These are phyloP conservation scores for Blastobotrys ciferrii DNA, from an alignment of 1,139 yeast genomes.

Conservation along the genomic window DNA sequence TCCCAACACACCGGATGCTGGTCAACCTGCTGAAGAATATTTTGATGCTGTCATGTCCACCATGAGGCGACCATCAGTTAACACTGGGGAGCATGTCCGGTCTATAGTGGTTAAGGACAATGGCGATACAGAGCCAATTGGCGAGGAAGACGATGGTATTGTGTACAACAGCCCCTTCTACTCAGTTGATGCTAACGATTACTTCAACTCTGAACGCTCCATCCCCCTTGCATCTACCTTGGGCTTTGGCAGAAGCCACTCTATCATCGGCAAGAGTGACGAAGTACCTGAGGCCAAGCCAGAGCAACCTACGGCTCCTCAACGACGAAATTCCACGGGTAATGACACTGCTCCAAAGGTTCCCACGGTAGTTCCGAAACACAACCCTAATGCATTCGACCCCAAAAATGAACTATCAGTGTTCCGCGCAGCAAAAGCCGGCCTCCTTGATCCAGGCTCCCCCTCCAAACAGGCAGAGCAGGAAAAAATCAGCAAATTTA, in stretches of 20 bases:
- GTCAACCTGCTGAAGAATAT: slow-evolving; percentile 24
- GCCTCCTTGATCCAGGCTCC: slow-evolving; percentile 14
- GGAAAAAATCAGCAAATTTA: slow-evolving; percentile 24
- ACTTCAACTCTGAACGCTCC: slow-evolving; percentile 7
- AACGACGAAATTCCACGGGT: slow-evolving; percentile 5
- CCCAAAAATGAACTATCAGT: slow-evolving; percentile 19
- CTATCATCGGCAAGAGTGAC: slow-evolving; percentile 2
- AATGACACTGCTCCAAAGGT: slow-evolving; percentile 2
- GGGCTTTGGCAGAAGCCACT: slow-evolving; percentile 6
- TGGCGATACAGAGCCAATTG: slow-evolving; percentile 12
- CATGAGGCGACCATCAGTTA: slow-evolving; percentile 28
- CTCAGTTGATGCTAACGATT: slow-evolving; percentile 10
- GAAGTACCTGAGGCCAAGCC: neutral
- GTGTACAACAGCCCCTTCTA: neutral
- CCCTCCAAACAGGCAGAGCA: slow-evolving; percentile 9
- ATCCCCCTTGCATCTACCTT: slow-evolving; percentile 4
- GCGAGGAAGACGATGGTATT: slow-evolving; percentile 15
- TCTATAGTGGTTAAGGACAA: slow-evolving; percentile 22
- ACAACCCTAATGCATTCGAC: slow-evolving; percentile 14
- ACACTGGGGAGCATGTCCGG: slow-evolving; percentile 32
- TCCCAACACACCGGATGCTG: slow-evolving; percentile 11
- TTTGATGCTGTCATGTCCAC: slow-evolving; percentile 24
- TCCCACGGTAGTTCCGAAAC: slow-evolving; percentile 3
- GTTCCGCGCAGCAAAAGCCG: slow-evolving; percentile 17
- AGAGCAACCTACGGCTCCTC: neutral